A percentile compares a stretch with the other conserved stretches of the same genome.
These are phyloP conservation scores for Sugiyamaella sp. DNA, from an alignment of 1,139 yeast species.

Conservation along the genomic window DNA sequence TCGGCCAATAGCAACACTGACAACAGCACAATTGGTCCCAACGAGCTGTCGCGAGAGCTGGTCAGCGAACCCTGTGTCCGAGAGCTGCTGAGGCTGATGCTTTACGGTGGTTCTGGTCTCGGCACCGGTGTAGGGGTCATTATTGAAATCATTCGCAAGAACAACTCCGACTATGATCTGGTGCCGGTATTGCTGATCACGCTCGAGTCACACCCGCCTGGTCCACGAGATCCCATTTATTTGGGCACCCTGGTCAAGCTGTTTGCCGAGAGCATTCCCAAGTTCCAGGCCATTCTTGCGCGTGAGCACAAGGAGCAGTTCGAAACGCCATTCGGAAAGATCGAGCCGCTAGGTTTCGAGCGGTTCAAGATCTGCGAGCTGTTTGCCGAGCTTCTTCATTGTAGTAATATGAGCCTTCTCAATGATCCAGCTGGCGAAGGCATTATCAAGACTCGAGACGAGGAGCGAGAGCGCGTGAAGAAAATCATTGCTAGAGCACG, in stretches of 20 bases:
- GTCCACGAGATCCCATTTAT: constrained; percentile 92
- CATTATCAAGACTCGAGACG: constrained; percentile 75
- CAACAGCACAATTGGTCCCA: constrained; percentile 93
- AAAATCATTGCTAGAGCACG: constrained; percentile 36
- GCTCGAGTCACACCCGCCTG: constrained; percentile 90
- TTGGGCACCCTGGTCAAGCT: constrained; percentile 82
- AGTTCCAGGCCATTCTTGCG: constrained; percentile 62
- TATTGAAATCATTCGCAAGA: constrained; percentile 91
- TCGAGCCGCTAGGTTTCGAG: constrained; percentile 93
- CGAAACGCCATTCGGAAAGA: constrained; percentile 70
- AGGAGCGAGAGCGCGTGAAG: constrained; percentile 56
- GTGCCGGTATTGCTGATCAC: constrained; percentile 88
- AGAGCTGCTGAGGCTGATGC: constrained; percentile 76
- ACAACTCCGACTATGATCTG: constrained; percentile 92
- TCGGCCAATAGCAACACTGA: constrained; percentile 88
- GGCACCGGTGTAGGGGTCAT: constrained; percentile 96
- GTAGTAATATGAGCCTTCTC: constrained; percentile 93
- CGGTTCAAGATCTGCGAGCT: constrained; percentile 93
- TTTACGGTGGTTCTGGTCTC: constrained; percentile 86
- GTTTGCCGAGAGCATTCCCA: constrained; percentile 74
- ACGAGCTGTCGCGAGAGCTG: constrained; percentile 87
- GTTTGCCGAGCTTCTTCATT: constrained; percentile 91
- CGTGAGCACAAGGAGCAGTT: constrained; percentile 45
- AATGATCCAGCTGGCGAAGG: constrained; percentile 84
- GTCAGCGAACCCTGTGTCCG: constrained; percentile 73